Evolutionary conservation across 2,329 filamentous ascomycete species (phyloP).

Genomic region (Pyrenochaeta sp.): DNA sequence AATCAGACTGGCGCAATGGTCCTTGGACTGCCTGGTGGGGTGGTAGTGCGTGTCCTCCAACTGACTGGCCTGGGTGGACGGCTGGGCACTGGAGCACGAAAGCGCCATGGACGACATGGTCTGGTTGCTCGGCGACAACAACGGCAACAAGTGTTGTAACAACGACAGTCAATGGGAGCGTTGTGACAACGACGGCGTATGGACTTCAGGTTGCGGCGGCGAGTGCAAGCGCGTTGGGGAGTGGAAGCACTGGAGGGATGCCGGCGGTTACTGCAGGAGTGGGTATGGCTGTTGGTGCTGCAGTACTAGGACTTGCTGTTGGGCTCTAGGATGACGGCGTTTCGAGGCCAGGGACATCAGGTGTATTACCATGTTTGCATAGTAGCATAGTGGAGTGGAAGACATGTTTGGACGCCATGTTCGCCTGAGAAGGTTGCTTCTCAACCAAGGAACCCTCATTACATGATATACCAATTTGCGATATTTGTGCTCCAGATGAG

Average conservation of each 20-base stretch:
- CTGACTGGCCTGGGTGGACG: slow-evolving; percentile 51
- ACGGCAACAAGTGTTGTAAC: slow-evolving; percentile 43
- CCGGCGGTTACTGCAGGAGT: slow-evolving; percentile 27
- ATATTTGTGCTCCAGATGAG: too few relatives aligned
- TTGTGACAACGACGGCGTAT: slow-evolving; percentile 34
- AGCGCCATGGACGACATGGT: slow-evolving; percentile 49
- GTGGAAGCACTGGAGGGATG: slow-evolving; percentile 9
- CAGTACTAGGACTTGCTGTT: slow-evolving; percentile 30
- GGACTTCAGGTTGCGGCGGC: slow-evolving; percentile 46
- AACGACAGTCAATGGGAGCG: slow-evolving; percentile 33
- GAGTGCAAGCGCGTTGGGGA: slow-evolving; percentile 8
- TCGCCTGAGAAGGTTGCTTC: too few relatives aligned
- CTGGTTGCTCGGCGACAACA: slow-evolving; percentile 41
- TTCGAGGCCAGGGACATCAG: too few relatives aligned
- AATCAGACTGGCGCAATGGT: slow-evolving; percentile 34
- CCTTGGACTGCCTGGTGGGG: slow-evolving; percentile 50
- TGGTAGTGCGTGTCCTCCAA: slow-evolving; percentile 37
- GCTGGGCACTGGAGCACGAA: slow-evolving; percentile 43
- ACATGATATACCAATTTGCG: too few relatives aligned
- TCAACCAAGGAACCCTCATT: too few relatives aligned
- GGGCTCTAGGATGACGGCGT: slow-evolving; percentile 23
- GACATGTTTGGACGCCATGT: too few relatives aligned
- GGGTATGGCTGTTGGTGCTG: slow-evolving; percentile 28
- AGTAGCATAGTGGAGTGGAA: neutral
- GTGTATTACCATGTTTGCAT: too few relatives aligned